These are phyloP conservation scores for Haberlea rhodopensis DNA, from an alignment of 257 asterid genomes.

Conservation along the genomic window DNA sequence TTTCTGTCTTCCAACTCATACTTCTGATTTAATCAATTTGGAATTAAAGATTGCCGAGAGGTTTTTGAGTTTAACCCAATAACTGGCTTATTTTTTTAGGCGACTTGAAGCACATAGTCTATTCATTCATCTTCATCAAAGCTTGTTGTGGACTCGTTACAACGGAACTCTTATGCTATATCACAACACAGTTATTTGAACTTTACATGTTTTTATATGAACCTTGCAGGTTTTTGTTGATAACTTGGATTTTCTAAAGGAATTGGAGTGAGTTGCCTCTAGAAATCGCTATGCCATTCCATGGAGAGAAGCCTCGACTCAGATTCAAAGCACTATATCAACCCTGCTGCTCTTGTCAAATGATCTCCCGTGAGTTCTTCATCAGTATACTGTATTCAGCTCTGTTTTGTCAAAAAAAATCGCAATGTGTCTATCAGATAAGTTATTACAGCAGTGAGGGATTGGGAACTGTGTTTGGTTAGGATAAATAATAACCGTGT, in stretches of 20 bases:
- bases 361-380: neutral
- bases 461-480: neutral
- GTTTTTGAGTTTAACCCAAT: neutral
- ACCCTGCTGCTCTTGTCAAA: slow-evolving; percentile 4
- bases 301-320: slow-evolving; percentile 7
- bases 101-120: neutral
- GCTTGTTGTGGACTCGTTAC: neutral
- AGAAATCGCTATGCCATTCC: slow-evolving; percentile 4
- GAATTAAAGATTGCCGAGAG: neutral
- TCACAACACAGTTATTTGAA: neutral
- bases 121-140: neutral
- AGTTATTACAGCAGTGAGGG: neutral
- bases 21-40: slow-evolving; percentile 2
- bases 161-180: neutral
- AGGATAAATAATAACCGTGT: neutral
- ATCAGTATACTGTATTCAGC: slow-evolving; percentile 17
- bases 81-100: neutral
- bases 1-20: neutral
- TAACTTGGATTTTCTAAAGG: slow-evolving; percentile 85
- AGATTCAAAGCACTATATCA: slow-evolving; percentile 11
- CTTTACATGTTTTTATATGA: neutral
- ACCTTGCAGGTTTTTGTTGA: slow-evolving; percentile 85
- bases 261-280: slow-evolving; percentile 49
- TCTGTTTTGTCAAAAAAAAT: slow-evolving; percentile 34
- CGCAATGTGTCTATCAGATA: slow-evolving; percentile 9